These are phyloP conservation scores for Stereum hirsutum DNA, from an alignment of 1,284 basidiomycete genomes.

Conservation along the genomic window DNA sequence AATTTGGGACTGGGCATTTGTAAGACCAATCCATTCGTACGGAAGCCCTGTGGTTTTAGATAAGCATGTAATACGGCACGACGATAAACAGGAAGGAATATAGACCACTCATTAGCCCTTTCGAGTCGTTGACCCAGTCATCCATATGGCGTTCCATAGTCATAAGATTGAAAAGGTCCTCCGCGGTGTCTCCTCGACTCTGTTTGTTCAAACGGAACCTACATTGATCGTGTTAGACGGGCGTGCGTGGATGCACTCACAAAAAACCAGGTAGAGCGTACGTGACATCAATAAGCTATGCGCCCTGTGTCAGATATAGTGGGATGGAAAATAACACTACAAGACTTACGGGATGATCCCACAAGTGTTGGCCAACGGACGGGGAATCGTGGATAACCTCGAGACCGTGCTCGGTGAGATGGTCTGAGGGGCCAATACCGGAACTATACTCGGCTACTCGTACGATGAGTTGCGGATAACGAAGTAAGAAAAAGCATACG, in stretches of 20 bases:
- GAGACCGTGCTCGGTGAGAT: background rate
- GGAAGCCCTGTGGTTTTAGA: background rate
- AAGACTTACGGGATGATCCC: slow-evolving; percentile 1
- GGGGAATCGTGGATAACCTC: background rate
- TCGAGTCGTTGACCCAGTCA: background rate
- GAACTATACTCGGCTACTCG: background rate
- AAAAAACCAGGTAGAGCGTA: background rate
- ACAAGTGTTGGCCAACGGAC: background rate
- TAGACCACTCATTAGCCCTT: background rate
- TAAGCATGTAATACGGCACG: background rate
- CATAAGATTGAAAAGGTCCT: background rate
- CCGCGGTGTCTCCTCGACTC: background rate
- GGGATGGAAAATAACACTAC: no score
- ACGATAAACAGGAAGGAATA: background rate
- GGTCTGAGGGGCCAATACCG: background rate
- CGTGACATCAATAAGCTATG: background rate
- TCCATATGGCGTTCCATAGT: background rate
- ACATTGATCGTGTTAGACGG: background rate
- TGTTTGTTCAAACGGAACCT: background rate
- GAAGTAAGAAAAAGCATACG: background rate
- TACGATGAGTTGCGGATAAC: background rate
- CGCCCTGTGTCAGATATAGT: no score
- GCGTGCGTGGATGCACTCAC: background rate
- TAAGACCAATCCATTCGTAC: background rate
- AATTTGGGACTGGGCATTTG: background rate